These are phyloP conservation scores for Digitaria exilis DNA, from an alignment of 202 grass and related monocot genomes.

Conservation along the genomic window DNA sequence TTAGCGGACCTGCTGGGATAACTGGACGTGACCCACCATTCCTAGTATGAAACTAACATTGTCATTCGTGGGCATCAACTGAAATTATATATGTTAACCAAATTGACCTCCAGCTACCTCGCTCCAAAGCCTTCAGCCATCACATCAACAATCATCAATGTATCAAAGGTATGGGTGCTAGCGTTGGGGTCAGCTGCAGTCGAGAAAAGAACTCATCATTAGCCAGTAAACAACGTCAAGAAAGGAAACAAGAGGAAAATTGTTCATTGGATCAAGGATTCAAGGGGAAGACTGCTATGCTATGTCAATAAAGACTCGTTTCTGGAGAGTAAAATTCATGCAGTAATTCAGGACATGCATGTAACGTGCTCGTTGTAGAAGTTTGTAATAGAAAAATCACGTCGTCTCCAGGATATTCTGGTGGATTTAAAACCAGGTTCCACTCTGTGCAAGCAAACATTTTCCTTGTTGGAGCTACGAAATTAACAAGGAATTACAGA, in stretches of 20 bases:
- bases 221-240: background rate
- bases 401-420: background rate
- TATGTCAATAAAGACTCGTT: constrained; percentile 9
- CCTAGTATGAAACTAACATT: constrained; percentile 6
- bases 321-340: background rate
- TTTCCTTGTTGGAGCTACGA: background rate
- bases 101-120: background rate
- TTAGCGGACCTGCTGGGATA: constrained; percentile 9
- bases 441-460: constrained; percentile 1
- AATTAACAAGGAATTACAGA: background rate
- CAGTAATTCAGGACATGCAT: background rate
- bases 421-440: background rate
- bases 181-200: background rate
- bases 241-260: background rate
- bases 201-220: background rate
- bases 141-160: constrained; percentile 24
- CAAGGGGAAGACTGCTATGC: background rate
- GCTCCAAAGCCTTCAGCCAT: background rate
- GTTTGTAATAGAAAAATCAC: background rate
- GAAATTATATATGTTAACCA: background rate
- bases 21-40: background rate
- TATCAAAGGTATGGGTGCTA: background rate
- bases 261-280: background rate
- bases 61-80: background rate
- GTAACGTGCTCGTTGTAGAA: background rate